Conservation (phyloP, 139 green algal genomes). For the Volvox reticuliferus region DNA sequence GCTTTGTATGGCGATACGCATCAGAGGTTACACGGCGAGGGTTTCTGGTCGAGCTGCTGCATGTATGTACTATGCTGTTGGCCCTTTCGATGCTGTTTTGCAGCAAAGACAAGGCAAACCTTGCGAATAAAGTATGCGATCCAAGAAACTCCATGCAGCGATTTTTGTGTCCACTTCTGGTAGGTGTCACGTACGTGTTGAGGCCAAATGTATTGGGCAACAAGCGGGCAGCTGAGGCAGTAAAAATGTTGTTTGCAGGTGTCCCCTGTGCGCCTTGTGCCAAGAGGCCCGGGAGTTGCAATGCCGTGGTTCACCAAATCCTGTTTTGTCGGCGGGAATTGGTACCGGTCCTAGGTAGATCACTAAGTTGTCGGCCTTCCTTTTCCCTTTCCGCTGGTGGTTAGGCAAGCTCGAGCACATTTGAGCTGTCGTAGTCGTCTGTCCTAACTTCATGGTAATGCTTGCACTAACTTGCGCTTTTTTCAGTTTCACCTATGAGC, state of each 20-base stretch:
- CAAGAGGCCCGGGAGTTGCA: constrained; percentile 38
- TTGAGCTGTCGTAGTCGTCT: no score
- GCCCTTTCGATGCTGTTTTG: not conserved
- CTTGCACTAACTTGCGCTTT: no score
- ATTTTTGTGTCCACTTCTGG: constrained; percentile 34
- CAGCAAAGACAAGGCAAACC: not conserved
- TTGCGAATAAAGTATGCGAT: constrained; percentile 31
- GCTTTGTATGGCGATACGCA: constrained; percentile 11
- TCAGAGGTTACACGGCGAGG: not conserved
- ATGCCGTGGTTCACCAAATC: not conserved
- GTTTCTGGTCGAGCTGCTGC: not conserved
- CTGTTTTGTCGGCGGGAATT: no score
- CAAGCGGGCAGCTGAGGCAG: not conserved
- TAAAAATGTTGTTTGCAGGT: not conserved
- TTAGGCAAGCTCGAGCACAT: no score
- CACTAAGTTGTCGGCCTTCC: not conserved
- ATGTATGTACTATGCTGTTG: not conserved
- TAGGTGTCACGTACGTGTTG: not conserved
- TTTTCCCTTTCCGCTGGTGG: not conserved
- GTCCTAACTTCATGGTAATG: no score
- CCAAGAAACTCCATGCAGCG: constrained; percentile 3
- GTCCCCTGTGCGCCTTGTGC: not conserved
- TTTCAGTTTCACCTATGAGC: no score
- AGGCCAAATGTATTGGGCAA: not conserved
- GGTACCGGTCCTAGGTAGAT: no score